phyloP scores from a whole-genome alignment of 1,284 basidiomycete genomes.

The Gomphus bonarii region DNA sequence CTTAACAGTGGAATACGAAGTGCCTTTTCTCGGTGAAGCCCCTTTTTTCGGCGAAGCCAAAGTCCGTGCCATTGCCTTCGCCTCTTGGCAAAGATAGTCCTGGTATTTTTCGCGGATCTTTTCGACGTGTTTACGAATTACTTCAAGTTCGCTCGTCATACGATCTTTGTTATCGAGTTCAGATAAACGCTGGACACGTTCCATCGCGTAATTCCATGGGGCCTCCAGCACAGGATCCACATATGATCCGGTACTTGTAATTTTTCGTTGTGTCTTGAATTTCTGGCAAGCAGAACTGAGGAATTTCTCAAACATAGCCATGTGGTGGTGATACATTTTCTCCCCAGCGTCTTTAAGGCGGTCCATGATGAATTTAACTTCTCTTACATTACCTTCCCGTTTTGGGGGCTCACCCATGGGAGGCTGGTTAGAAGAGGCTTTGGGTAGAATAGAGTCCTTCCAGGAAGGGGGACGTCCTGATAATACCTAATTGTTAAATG shows the following conservation, averaged over 20 bases:
- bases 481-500: not conserved
- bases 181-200: conserved; percentile 26
- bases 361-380: conserved; percentile 40
- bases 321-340: conserved; percentile 1
- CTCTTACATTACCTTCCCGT: not conserved
- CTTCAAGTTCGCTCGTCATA: conserved; percentile 19
- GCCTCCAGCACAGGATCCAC: conserved; percentile 20
- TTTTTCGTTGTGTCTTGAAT: not conserved
- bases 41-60: not conserved
- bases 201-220: conserved; percentile 28
- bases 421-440: not conserved
- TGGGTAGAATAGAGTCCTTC: not conserved
- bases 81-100: not conserved
- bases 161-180: not conserved
- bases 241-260: not conserved
- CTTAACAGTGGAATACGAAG: conserved; percentile 26
- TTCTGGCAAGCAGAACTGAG: not conserved
- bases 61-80: not conserved
- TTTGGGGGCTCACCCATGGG: not conserved
- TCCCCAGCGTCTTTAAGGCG: conserved; percentile 17
- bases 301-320: conserved; percentile 20
- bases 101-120: conserved; percentile 16
- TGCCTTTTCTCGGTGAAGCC: not conserved
- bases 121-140: conserved; percentile 23
- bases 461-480: not conserved